Evolutionary conservation across 345 rosid genomes (phyloP).

Genomic region (Sisymbrium irio): DNA sequence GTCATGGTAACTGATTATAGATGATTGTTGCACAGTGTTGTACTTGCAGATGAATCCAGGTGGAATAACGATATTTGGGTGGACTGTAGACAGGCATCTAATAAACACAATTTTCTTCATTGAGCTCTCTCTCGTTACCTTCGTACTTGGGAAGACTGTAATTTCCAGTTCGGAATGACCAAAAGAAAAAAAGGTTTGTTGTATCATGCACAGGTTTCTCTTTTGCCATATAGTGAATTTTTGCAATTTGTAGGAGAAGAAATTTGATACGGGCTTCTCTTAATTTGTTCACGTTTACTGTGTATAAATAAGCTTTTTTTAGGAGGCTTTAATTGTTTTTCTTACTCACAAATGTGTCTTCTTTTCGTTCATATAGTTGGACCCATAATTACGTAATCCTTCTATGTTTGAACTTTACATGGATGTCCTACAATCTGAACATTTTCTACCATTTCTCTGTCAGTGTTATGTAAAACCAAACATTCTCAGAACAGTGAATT

Average conservation of each 20-base stretch:
- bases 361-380: not conserved
- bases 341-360: not conserved
- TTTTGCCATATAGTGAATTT: conserved; percentile 1
- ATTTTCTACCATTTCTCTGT: too few relatives aligned
- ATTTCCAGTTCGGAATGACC: conserved; percentile 33
- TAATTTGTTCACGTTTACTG: not conserved
- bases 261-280: not conserved
- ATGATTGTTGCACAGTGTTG: conserved; percentile 49
- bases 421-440: too few relatives aligned
- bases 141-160: conserved; percentile 78
- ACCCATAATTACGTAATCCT: not conserved
- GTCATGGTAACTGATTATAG: not conserved
- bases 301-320: not conserved
- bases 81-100: conserved; percentile 80
- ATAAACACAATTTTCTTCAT: conserved; percentile 84
- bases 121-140: conserved; percentile 68
- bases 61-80: conserved; percentile 86
- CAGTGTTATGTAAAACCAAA: too few relatives aligned
- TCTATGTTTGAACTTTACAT: too few relatives aligned
- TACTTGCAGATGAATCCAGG: conserved; percentile 89
- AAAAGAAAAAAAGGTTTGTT: not conserved
- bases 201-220: conserved; percentile 3
- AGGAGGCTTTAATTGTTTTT: not conserved
- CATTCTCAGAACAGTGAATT: too few relatives aligned
- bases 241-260: not conserved